These are phyloP conservation scores for Penicillium janthinellum DNA, from an alignment of 2,329 filamentous ascomycete species.

Conservation along the genomic window DNA sequence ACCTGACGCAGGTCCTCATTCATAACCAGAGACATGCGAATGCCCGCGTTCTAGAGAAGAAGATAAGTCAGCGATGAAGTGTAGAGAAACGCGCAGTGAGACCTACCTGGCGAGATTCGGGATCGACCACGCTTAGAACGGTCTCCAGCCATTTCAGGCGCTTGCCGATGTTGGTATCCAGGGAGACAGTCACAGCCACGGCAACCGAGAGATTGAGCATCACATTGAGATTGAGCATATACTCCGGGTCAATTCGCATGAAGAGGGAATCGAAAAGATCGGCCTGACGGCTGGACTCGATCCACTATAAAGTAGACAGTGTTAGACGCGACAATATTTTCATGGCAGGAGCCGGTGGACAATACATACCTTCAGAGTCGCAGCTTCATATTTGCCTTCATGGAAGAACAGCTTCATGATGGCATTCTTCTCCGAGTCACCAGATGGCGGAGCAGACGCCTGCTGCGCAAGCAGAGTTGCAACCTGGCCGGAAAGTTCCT, in stretches of 20 bases:
- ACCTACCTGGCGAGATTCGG: constrained; percentile 47
- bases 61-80: constrained; percentile 9
- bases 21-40: constrained; percentile 32
- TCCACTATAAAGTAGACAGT: constrained; percentile 50
- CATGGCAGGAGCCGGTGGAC: neutral
- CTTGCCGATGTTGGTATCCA: constrained; percentile 56
- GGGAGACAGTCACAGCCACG: constrained; percentile 61
- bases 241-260: constrained; percentile 58
- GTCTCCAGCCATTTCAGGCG: constrained; percentile 62
- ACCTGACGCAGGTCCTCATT: constrained; percentile 56
- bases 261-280: constrained; percentile 66
- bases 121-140: constrained; percentile 57
- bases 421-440: constrained; percentile 46
- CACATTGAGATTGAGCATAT: constrained; percentile 57
- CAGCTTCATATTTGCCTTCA: constrained; percentile 46
- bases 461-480: constrained; percentile 47
- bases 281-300: constrained; percentile 61
- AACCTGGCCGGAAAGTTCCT: constrained; percentile 55
- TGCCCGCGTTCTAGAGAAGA: constrained; percentile 51
- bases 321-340: constrained; percentile 19
- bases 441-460: constrained; percentile 35
- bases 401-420: constrained; percentile 43
- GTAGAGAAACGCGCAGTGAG: neutral
- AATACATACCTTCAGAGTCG: constrained; percentile 46
- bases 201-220: constrained; percentile 63